Conservation (phyloP, 2,329 filamentous ascomycete species). For the Aphanocladium album region DNA sequence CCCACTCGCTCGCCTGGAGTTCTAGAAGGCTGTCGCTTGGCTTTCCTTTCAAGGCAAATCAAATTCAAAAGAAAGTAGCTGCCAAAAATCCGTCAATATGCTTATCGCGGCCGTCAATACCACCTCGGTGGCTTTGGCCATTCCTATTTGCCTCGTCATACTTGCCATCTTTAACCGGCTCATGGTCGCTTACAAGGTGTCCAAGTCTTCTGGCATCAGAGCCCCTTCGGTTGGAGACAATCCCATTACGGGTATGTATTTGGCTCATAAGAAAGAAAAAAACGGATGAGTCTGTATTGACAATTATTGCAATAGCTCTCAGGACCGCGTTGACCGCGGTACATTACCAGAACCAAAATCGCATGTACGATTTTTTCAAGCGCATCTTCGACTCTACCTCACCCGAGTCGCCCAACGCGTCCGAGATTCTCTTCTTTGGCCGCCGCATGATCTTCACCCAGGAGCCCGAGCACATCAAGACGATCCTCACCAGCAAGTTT, state of each 20-base stretch:
- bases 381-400: slow-evolving; percentile 24
- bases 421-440: slow-evolving; percentile 31
- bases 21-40: not conserved
- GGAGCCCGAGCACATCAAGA: slow-evolving; percentile 54
- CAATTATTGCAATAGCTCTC: not conserved
- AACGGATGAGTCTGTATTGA: not conserved
- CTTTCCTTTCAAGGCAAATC: not conserved
- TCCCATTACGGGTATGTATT: not conserved
- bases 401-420: slow-evolving; percentile 28
- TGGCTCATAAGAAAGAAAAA: not conserved
- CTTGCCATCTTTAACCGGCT: not conserved
- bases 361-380: slow-evolving; percentile 28
- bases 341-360: slow-evolving; percentile 19
- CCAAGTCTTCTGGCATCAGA: slow-evolving; percentile 4
- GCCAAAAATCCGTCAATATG: not conserved
- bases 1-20: not conserved
- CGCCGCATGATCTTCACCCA: slow-evolving; percentile 40
- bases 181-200: not conserved
- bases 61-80: not conserved
- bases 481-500: slow-evolving; percentile 52
- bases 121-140: slow-evolving; percentile 5
- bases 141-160: not conserved
- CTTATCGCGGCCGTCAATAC: not conserved
- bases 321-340: not conserved
- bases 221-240: slow-evolving; percentile 4